Conservation (phyloP, 352 stramenopile genomes). For the Thalassiosira sp. region DNA sequence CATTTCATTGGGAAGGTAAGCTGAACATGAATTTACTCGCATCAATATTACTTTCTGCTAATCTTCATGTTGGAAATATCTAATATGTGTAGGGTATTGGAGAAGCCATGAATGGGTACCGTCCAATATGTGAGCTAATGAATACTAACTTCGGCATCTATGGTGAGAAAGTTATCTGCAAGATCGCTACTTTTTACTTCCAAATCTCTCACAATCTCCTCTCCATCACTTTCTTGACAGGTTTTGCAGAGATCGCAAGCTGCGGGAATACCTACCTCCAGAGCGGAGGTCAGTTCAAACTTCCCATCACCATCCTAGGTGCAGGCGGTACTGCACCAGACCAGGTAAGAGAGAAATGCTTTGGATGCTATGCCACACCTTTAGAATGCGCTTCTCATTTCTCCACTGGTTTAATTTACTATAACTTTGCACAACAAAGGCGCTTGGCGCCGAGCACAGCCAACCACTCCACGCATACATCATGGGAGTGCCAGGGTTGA, state of each 20-base stretch:
- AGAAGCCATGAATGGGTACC: constrained; percentile 89
- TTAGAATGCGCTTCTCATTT: no score
- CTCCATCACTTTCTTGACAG: no score
- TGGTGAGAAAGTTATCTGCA: no score
- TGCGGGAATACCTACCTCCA: constrained; percentile 88
- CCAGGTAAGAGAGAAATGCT: no score
- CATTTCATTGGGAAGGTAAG: constrained; percentile 88
- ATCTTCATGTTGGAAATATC: background rate
- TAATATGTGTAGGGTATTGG: constrained; percentile 66
- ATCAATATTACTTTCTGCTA: no score
- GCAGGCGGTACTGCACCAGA: constrained; percentile 88
- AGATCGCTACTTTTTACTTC: no score
- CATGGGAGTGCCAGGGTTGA: constrained; percentile 89
- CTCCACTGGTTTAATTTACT: no score
- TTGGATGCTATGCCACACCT: no score
- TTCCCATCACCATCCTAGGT: constrained; percentile 90
- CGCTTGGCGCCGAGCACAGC: constrained; percentile 88
- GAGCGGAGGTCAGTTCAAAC: constrained; percentile 88
- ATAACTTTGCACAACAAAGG: no score
- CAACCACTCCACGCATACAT: constrained; percentile 90
- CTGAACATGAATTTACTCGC: no score
- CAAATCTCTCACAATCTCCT: no score
- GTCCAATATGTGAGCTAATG: constrained; percentile 90
- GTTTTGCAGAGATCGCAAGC: constrained; percentile 86
- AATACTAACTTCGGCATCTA: constrained; percentile 93